A percentile compares a stretch with the other conserved stretches of the same genome.
Conservation (phyloP, 768 basidiomycete species). For the Hypholoma sublateritium region DNA sequence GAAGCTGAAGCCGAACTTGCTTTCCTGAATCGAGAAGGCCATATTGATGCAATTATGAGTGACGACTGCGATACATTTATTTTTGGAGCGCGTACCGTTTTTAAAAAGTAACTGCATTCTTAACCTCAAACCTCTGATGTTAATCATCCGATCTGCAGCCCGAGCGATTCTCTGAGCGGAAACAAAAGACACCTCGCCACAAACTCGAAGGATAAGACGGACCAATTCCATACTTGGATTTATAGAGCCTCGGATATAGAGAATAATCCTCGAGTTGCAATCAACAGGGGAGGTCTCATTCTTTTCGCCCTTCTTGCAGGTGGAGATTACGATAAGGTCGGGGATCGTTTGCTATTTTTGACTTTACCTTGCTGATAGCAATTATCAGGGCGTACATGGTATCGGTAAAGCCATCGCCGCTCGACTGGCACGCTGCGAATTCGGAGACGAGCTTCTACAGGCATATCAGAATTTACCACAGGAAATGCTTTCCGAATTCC, state of each 20-base stretch:
- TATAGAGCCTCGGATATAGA: conserved; percentile 45
- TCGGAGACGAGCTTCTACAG: conserved; percentile 54
- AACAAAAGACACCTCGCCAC: conserved; percentile 28
- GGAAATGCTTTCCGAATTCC: conserved; percentile 40
- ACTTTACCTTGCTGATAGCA: too few relatives aligned
- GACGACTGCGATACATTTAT: conserved; percentile 23
- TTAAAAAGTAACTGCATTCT: conserved; percentile 17
- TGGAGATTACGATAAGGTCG: conserved; percentile 60
- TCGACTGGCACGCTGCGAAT: conserved; percentile 62
- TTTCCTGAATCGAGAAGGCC: conserved; percentile 16
- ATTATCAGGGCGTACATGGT: conserved; percentile 33
- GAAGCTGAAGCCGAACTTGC: conserved; percentile 25
- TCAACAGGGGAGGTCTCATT: conserved; percentile 59
- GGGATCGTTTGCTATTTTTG: not conserved
- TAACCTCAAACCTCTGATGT: not conserved
- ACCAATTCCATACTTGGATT: conserved; percentile 19
- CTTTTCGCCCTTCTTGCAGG: conserved; percentile 68
- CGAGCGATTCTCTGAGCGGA: conserved; percentile 49
- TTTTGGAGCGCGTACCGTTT: conserved; percentile 17
- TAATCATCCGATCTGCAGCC: conserved; percentile 20
- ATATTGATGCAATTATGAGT: conserved; percentile 21
- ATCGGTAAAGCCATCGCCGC: conserved; percentile 56
- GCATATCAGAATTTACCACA: conserved; percentile 35
- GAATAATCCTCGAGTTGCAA: conserved; percentile 62
- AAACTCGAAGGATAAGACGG: conserved; percentile 16